Percentiles rank a stretch among this genome's conserved stretches.
These are phyloP conservation scores for Chalciporus sp. DNA, from an alignment of 1,284 basidiomycete genomes.

Conservation along the genomic window DNA sequence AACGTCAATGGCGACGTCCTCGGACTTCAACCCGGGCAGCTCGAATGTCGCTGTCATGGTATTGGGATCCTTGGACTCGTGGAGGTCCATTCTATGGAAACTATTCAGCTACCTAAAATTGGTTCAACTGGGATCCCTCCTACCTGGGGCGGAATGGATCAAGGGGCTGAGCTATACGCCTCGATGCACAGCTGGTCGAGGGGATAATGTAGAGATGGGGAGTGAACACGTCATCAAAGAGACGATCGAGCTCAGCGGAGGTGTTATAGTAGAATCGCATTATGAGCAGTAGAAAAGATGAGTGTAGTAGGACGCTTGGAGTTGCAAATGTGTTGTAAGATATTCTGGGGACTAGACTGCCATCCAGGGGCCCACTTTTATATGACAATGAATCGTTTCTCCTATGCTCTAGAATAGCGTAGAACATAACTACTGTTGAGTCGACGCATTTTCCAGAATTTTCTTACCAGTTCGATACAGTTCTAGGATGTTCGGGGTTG, in stretches of 20 bases:
- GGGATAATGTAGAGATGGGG: background rate
- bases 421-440: background rate
- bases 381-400: background rate
- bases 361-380: background rate
- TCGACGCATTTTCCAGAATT: background rate
- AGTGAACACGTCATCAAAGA: background rate
- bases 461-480: background rate
- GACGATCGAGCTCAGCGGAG: background rate
- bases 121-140: background rate
- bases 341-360: background rate
- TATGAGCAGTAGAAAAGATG: background rate
- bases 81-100: slow-evolving; percentile 33
- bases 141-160: slow-evolving; percentile 6
- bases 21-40: slow-evolving; percentile 45
- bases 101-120: too few relatives aligned
- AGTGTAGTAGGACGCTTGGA: too few relatives aligned
- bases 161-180: background rate
- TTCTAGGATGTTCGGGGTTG: background rate
- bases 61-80: slow-evolving; percentile 39
- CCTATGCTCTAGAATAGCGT: background rate
- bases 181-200: background rate
- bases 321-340: too few relatives aligned
- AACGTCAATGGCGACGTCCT: slow-evolving; percentile 42
- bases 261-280: background rate
- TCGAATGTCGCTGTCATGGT: slow-evolving; percentile 44